phyloP scores from a whole-genome alignment of 352 stramenopile species.

The Elongisporangium anandrum region DNA sequence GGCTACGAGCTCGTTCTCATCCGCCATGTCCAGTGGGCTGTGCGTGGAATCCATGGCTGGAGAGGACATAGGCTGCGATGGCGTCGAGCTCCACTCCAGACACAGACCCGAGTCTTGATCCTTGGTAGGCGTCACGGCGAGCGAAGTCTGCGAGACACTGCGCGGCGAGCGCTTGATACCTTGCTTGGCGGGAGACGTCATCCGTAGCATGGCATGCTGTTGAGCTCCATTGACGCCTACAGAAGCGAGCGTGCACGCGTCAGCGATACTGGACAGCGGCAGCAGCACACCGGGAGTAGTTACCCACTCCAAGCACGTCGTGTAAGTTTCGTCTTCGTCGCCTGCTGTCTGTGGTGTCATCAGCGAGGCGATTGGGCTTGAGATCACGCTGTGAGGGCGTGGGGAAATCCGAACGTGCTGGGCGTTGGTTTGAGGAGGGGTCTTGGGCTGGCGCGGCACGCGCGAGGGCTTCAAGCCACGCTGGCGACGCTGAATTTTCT shows the following conservation, averaged over 20 bases:
- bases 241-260: background rate
- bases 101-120: background rate
- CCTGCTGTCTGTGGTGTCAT: constrained; percentile 5
- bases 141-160: background rate
- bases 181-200: background rate
- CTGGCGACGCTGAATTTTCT: constrained; percentile 42
- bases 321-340: background rate
- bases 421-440: background rate
- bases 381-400: background rate
- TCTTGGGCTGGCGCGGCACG: background rate
- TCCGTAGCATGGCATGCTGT: background rate
- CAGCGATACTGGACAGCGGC: background rate
- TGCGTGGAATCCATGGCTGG: background rate
- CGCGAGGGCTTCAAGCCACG: constrained; percentile 3
- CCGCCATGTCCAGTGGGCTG: background rate
- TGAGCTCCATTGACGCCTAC: background rate
- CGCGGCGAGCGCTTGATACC: background rate
- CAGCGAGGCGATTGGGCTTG: background rate
- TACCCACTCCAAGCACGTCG: background rate
- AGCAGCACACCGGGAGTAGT: background rate
- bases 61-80: background rate
- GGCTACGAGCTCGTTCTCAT: background rate
- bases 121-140: background rate
- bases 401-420: background rate
- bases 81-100: background rate